phyloP scores from a whole-genome alignment of 176 grass and related monocot genomes.

The Puccinellia tenuiflora region DNA sequence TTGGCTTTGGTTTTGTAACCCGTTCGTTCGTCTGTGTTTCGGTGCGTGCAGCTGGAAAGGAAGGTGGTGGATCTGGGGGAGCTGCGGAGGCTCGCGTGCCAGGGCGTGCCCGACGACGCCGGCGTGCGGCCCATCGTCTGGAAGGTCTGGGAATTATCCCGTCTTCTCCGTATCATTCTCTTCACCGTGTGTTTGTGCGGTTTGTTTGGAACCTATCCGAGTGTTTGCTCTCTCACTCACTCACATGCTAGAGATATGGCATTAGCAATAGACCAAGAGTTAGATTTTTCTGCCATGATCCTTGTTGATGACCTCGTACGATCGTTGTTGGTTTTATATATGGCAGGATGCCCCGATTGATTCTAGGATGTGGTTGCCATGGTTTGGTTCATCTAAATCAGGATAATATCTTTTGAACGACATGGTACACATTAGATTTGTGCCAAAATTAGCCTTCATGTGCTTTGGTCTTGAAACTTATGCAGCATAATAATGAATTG shows the following conservation, averaged over 20 bases:
- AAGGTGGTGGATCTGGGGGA: slow-evolving; percentile 90
- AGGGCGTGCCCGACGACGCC: slow-evolving; percentile 58
- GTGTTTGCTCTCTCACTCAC: background rate
- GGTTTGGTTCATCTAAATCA: background rate
- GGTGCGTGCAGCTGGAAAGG: slow-evolving; percentile 47
- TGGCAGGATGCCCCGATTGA: background rate
- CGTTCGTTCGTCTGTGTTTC: slow-evolving; percentile 11
- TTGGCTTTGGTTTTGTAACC: background rate
- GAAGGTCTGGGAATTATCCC: slow-evolving; percentile 65
- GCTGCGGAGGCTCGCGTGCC: slow-evolving; percentile 72
- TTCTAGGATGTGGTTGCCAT: background rate
- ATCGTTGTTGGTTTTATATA: background rate
- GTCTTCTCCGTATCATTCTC: background rate
- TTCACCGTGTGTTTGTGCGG: background rate
- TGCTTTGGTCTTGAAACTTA: background rate
- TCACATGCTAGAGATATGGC: background rate
- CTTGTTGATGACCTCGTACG: background rate
- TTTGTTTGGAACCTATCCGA: background rate
- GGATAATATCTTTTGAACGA: background rate
- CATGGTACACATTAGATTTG: background rate
- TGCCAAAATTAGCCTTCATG: background rate
- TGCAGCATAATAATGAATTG: background rate
- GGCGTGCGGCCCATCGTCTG: slow-evolving; percentile 63
- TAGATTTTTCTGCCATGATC: background rate
- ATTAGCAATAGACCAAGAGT: background rate